Evolutionary conservation across 1,139 yeast genomes (phyloP), one percentile per base, ranked within the genome.

Genomic region (Geotrichum macrosporum): DNA sequence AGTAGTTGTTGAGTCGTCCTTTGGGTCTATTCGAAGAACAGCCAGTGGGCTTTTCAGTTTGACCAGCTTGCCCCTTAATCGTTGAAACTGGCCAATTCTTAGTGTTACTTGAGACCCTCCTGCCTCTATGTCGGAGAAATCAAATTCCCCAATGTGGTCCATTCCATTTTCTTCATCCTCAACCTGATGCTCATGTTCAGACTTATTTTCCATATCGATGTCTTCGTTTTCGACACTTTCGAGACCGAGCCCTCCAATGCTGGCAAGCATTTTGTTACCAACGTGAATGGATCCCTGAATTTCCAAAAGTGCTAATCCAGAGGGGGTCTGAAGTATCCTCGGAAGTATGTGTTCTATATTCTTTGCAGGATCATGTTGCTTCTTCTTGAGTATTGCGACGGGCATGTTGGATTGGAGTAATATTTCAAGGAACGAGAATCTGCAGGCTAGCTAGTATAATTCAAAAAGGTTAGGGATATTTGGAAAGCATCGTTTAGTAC

Each of bases 1-100:
- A 19, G 43, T 40, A 32, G 41, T 4, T 46, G 33, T 24, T 30
- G 47, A 16, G 44, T 33, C 29, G 15, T 47, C 48, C 1, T 44
- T 41, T 3, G 41, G 52, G 5, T 47, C 50, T 54, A 56, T 50
- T 35, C 57, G 50, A 27, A 65, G 33, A 2, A 65, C 50, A 1
- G 72, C 72, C 35, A 68, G 40, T 19, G 72, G 72, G 19, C 55
- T 55, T 24, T 56, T 53, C 37, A 68, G 55, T 35, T 64, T 60
- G 37, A 56, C 59, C 8, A 68, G 47, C 35, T 57, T 59, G 24
- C 72, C 72, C 15, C 63, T 55, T 24, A 68, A 50, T 15, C 63
- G 51, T 55, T 68, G 71, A 34, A 63, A 62, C 15, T 52, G 52
- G 5, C 70, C 72, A 3, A 68, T 55, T 10, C 57, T 56, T 42